A percentile compares a stretch with the other conserved stretches of the same genome.
These are phyloP conservation scores for Hippophae gyantsensis DNA, from an alignment of 306 rosid species.

Conservation along the genomic window DNA sequence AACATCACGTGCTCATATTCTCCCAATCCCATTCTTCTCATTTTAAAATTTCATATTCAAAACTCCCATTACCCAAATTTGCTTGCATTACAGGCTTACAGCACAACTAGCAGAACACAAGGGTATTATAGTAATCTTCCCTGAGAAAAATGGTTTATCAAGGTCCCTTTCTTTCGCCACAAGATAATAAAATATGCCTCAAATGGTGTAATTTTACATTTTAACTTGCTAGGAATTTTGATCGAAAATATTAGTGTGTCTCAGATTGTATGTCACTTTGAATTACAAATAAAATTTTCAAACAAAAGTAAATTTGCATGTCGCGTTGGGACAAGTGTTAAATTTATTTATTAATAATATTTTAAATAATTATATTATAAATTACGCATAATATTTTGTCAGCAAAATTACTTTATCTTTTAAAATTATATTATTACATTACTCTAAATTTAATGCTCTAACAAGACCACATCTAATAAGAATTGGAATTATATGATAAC, in stretches of 20 bases:
- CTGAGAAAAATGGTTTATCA: slow-evolving; percentile 25
- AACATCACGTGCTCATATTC: slow-evolving; percentile 41
- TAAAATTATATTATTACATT: too few relatives aligned
- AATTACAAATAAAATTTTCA: too few relatives aligned
- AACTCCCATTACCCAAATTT: not conserved
- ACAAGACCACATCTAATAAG: too few relatives aligned
- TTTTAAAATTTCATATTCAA: slow-evolving; percentile 3
- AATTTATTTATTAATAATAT: too few relatives aligned
- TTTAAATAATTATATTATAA: too few relatives aligned
- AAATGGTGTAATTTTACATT: slow-evolving; percentile 9
- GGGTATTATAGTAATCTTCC: slow-evolving; percentile 11
- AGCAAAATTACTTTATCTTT: too few relatives aligned
- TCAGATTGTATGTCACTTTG: too few relatives aligned
- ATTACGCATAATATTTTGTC: too few relatives aligned
- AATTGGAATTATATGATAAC: too few relatives aligned
- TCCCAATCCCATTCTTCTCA: slow-evolving; percentile 11
- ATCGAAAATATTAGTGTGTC: not conserved
- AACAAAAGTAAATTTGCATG: too few relatives aligned
- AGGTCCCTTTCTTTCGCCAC: slow-evolving; percentile 49
- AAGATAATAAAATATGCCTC: slow-evolving; percentile 44
- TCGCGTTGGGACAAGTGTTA: too few relatives aligned
- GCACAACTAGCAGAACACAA: not conserved
- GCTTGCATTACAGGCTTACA: not conserved
- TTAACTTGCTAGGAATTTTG: not conserved
- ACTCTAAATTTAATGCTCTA: too few relatives aligned